Evolutionary conservation across 805 yeast genomes (phyloP).

Genomic region (Ogataea methylovora): DNA sequence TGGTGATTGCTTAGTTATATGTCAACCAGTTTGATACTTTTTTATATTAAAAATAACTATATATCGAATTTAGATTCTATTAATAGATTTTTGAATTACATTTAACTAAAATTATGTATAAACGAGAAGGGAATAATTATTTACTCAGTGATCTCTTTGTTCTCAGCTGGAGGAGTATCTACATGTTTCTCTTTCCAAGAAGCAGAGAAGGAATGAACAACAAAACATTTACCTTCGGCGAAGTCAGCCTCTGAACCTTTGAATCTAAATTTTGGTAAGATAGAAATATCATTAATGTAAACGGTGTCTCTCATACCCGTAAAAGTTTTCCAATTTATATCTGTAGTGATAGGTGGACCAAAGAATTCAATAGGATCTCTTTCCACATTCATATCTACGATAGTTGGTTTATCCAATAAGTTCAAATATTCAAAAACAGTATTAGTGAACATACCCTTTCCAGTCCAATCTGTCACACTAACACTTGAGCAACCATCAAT

Average conservation of each 20-base stretch:
- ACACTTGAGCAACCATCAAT: constrained; percentile 26
- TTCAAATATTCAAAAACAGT: constrained; percentile 15
- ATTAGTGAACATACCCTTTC: constrained; percentile 15
- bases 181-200: constrained; percentile 12
- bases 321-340: constrained; percentile 10
- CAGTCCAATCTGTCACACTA: constrained; percentile 34
- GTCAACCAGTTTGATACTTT: too few species aligned
- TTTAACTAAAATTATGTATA: too few species aligned
- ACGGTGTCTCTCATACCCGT: constrained; percentile 9
- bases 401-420: constrained; percentile 3
- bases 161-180: too few species aligned
- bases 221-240: constrained; percentile 8
- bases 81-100: too few species aligned
- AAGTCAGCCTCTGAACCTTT: constrained; percentile 29
- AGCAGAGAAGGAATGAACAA: constrained; percentile 10
- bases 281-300: constrained; percentile 9
- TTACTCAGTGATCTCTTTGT: too few species aligned
- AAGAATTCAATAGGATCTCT: constrained; percentile 1
- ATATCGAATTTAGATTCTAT: too few species aligned
- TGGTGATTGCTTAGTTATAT: constrained; percentile 19
- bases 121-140: too few species aligned
- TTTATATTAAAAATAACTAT: too few species aligned
- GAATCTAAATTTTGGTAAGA: constrained; percentile 13
- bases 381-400: constrained; percentile 5
- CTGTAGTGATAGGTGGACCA: constrained; percentile 9